These are phyloP conservation scores for Oryza longistaminata DNA, from an alignment of 176 grass and related monocot species.

Conservation along the genomic window DNA sequence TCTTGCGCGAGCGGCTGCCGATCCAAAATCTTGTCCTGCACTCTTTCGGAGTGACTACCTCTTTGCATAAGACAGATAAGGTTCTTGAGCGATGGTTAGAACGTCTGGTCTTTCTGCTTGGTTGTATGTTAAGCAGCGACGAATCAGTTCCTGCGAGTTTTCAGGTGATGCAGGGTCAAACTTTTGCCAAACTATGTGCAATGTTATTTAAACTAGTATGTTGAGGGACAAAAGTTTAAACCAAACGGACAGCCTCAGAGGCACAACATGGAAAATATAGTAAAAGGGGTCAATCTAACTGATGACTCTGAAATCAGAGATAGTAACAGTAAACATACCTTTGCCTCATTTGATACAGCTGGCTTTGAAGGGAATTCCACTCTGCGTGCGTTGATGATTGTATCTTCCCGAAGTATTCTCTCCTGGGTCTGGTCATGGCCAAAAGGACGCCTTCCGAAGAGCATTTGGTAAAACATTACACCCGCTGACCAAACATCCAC, in stretches of 20 bases:
- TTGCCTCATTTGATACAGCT: constrained; percentile 88
- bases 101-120: constrained; percentile 95
- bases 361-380: constrained; percentile 96
- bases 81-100: constrained; percentile 90
- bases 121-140: constrained; percentile 93
- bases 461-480: constrained; percentile 99
- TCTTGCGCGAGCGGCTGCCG: constrained; percentile 5
- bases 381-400: constrained; percentile 92
- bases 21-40: constrained; percentile 18
- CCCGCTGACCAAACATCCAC: constrained; percentile 99
- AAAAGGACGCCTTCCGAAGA: constrained; percentile 87
- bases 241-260: background rate
- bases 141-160: constrained; percentile 77
- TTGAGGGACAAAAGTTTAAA: constrained; percentile 17
- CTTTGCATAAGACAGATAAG: constrained; percentile 91
- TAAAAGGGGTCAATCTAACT: constrained; percentile 25
- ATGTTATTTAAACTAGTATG: background rate
- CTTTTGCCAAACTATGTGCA: constrained; percentile 12
- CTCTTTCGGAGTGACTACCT: constrained; percentile 44
- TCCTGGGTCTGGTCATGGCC: constrained; percentile 98
- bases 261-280: constrained; percentile 10
- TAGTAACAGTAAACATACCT: constrained; percentile 52
- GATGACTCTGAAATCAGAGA: constrained; percentile 13
- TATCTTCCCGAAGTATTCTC: constrained; percentile 97
- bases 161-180: constrained; percentile 1